phyloP scores from a whole-genome alignment of 2,329 filamentous ascomycete genomes.

The Lecanicillium sp. region DNA sequence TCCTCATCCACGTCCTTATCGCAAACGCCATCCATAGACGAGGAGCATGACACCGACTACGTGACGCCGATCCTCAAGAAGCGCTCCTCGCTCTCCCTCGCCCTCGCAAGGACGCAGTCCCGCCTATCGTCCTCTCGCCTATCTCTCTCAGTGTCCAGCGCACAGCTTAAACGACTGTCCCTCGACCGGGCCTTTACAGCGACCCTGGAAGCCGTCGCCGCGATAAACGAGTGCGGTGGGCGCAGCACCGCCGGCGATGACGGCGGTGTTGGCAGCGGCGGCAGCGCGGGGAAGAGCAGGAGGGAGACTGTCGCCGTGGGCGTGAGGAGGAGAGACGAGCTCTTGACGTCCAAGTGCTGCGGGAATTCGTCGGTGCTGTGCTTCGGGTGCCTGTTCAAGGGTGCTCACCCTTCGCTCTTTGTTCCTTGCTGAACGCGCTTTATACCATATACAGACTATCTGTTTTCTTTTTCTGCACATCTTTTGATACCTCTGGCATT shows the following conservation, averaged over 20 bases:
- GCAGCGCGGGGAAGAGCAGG: background rate
- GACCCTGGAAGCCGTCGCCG: background rate
- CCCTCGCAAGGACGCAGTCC: background rate
- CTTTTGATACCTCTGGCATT: no score
- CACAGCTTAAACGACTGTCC: slow-evolving; percentile 3
- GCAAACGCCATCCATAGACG: background rate
- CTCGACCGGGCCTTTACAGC: slow-evolving; percentile 1
- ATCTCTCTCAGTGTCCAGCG: no score
- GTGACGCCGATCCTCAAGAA: slow-evolving; percentile 3
- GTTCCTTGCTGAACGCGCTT: background rate
- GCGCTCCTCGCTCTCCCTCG: slow-evolving; percentile 9
- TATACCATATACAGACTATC: no score
- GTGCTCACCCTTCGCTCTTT: slow-evolving; percentile 2
- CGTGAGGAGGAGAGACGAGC: background rate
- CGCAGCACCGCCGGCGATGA: no score
- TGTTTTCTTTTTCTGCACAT: no score
- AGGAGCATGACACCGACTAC: background rate
- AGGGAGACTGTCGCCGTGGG: no score
- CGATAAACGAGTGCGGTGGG: background rate
- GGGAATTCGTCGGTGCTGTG: background rate
- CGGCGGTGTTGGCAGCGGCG: no score
- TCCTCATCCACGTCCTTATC: background rate
- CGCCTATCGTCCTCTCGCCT: background rate
- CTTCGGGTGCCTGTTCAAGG: background rate
- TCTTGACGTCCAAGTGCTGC: background rate